phyloP scores from a whole-genome alignment of 768 basidiomycete species.

The Serendipita sp. region DNA sequence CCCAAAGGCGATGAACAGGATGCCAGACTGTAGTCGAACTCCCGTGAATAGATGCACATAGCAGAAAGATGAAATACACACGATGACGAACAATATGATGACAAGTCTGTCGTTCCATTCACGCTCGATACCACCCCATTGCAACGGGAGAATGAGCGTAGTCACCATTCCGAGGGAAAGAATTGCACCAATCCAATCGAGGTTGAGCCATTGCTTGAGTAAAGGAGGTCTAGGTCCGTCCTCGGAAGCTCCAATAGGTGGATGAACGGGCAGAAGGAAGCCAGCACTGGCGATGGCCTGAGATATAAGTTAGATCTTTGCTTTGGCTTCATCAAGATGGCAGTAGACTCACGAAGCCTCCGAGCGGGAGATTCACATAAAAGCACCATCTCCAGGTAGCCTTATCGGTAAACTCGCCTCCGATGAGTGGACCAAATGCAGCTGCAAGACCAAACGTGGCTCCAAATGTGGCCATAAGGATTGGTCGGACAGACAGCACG shows the following conservation, averaged over 20 bases:
- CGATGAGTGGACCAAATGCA: background rate
- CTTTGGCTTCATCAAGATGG: no score
- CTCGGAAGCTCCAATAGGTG: slow-evolving; percentile 9
- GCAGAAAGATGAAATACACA: background rate
- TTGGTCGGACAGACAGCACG: background rate
- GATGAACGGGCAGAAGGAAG: slow-evolving; percentile 18
- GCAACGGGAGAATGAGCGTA: slow-evolving; percentile 23
- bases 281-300: slow-evolving; percentile 16
- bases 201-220: slow-evolving; percentile 2
- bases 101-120: slow-evolving; percentile 8
- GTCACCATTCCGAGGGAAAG: slow-evolving; percentile 22
- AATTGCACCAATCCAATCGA: slow-evolving; percentile 23
- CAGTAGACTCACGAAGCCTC: slow-evolving; percentile 8
- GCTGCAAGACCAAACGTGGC: background rate
- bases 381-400: slow-evolving; percentile 24
- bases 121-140: slow-evolving; percentile 26
- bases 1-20: background rate
- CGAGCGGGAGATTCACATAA: slow-evolving; percentile 13
- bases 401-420: slow-evolving; percentile 1
- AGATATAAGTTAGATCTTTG: background rate
- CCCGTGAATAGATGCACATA: background rate
- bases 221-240: slow-evolving; percentile 2
- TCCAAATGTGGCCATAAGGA: background rate
- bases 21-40: background rate
- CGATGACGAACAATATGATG: background rate